Conservation (phyloP, 148 eudicot genomes). For the Spergularia marina region DNA sequence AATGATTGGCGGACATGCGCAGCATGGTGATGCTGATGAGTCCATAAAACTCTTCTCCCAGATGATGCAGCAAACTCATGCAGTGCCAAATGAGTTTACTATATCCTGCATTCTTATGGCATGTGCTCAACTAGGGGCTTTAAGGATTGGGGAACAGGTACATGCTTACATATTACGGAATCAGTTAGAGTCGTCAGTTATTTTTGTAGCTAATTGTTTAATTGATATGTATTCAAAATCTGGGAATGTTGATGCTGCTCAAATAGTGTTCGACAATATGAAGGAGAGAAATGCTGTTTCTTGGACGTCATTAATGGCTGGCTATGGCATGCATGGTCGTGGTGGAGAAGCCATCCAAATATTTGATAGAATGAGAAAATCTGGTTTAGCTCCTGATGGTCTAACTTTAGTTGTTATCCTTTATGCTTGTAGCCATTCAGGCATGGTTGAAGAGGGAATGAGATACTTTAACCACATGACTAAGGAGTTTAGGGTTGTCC, state of each 20-base stretch:
- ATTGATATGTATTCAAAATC: conserved; percentile 82
- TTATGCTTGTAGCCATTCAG: conserved; percentile 84
- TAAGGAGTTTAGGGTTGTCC: conserved; percentile 50
- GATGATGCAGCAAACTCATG: conserved; percentile 41
- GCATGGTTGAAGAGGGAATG: conserved; percentile 62
- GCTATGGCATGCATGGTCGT: conserved; percentile 80
- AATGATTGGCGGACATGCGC: conserved; percentile 79
- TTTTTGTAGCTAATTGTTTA: conserved; percentile 63
- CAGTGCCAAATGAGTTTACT: conserved; percentile 62
- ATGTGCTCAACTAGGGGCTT: conserved; percentile 60
- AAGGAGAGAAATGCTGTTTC: conserved; percentile 56
- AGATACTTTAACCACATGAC: conserved; percentile 53
- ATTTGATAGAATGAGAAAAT: conserved; percentile 52
- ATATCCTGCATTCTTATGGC: conserved; percentile 69
- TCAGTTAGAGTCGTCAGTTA: conserved; percentile 35
- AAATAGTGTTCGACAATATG: conserved; percentile 58
- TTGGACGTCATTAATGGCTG: conserved; percentile 78
- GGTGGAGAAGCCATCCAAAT: conserved; percentile 63
- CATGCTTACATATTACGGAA: conserved; percentile 62
- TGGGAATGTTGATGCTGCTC: conserved; percentile 58
- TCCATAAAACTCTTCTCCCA: conserved; percentile 56
- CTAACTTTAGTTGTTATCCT: conserved; percentile 67
- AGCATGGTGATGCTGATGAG: conserved; percentile 70
- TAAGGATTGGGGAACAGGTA: conserved; percentile 60
- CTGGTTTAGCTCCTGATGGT: conserved; percentile 49